Evolutionary conservation across 1,139 yeast genomes (phyloP).

Genomic region (Hemisphaericaspora xylanilytica): DNA sequence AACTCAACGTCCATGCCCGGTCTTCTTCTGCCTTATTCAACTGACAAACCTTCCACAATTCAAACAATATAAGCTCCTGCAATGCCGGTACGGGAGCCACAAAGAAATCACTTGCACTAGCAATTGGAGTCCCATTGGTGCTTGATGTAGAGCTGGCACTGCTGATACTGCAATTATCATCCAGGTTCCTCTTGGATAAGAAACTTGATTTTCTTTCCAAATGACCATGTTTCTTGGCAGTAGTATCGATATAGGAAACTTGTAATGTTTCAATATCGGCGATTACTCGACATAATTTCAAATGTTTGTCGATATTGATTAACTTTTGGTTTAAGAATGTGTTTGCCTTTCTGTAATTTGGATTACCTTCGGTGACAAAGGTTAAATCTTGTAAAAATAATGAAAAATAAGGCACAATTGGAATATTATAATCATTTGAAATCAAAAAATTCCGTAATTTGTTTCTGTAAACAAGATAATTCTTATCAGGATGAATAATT

Average conservation of each 20-base stretch:
- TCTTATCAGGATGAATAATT: slow-evolving; percentile 79
- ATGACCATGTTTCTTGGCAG: not conserved
- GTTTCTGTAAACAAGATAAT: slow-evolving; percentile 71
- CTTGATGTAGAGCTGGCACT: slow-evolving; percentile 24
- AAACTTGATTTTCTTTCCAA: slow-evolving; percentile 16
- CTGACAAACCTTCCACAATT: slow-evolving; percentile 67
- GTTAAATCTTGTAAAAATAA: slow-evolving; percentile 84
- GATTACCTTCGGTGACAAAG: slow-evolving; percentile 84
- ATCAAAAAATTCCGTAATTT: slow-evolving; percentile 58
- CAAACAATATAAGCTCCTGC: slow-evolving; percentile 66
- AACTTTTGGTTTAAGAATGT: slow-evolving; percentile 58
- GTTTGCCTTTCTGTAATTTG: slow-evolving; percentile 61
- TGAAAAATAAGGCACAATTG: slow-evolving; percentile 85
- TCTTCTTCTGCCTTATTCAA: slow-evolving; percentile 60
- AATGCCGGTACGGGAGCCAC: slow-evolving; percentile 44
- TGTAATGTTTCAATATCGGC: slow-evolving; percentile 81
- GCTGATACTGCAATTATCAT: not conserved
- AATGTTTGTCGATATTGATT: slow-evolving; percentile 81
- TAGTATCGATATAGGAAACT: slow-evolving; percentile 44
- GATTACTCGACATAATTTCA: slow-evolving; percentile 68
- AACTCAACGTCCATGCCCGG: slow-evolving; percentile 71
- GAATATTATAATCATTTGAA: slow-evolving; percentile 54
- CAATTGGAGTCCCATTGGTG: not conserved
- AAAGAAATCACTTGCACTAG: slow-evolving; percentile 16
- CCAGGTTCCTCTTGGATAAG: slow-evolving; percentile 13